phyloP scores from a whole-genome alignment of 108 stramenopile genomes.

The Skeletonema menzelii region DNA sequence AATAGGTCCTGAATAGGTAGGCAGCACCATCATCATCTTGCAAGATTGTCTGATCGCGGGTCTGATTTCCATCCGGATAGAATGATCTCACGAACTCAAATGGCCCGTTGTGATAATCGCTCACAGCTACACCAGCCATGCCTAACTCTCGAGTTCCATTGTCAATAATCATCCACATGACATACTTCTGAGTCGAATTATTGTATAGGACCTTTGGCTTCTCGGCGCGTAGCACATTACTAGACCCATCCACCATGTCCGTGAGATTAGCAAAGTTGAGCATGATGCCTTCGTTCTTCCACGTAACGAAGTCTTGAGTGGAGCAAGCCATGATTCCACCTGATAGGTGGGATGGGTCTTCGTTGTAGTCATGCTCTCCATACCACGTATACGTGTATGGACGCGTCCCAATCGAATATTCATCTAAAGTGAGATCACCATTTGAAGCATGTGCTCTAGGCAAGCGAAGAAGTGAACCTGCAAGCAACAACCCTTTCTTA shows the following conservation, averaged over 20 bases:
- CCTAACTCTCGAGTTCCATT: constrained; percentile 54
- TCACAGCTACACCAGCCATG: constrained; percentile 73
- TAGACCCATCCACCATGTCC: constrained; percentile 66
- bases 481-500: constrained; percentile 42
- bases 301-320: constrained; percentile 66
- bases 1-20: constrained; percentile 72
- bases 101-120: constrained; percentile 73
- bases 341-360: constrained; percentile 13
- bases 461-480: constrained; percentile 53
- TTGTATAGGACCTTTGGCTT: constrained; percentile 76
- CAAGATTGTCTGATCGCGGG: constrained; percentile 76
- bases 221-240: constrained; percentile 41
- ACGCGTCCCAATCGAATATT: constrained; percentile 14
- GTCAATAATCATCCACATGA: constrained; percentile 88
- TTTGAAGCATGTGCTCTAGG: constrained; percentile 18
- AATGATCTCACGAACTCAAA: constrained; percentile 69
- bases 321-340: constrained; percentile 84
- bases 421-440: constrained; percentile 1
- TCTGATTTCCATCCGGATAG: constrained; percentile 90
- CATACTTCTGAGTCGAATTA: constrained; percentile 54
- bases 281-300: constrained; percentile 84
- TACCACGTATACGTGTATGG: constrained; percentile 68
- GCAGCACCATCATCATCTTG: constrained; percentile 61
- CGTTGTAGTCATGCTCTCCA: constrained; percentile 52
- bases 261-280: constrained; percentile 78